Percentiles rank a stretch among this genome's conserved stretches.
These are phyloP conservation scores for Pholiota molesta DNA, from an alignment of 768 basidiomycete genomes.

Conservation along the genomic window DNA sequence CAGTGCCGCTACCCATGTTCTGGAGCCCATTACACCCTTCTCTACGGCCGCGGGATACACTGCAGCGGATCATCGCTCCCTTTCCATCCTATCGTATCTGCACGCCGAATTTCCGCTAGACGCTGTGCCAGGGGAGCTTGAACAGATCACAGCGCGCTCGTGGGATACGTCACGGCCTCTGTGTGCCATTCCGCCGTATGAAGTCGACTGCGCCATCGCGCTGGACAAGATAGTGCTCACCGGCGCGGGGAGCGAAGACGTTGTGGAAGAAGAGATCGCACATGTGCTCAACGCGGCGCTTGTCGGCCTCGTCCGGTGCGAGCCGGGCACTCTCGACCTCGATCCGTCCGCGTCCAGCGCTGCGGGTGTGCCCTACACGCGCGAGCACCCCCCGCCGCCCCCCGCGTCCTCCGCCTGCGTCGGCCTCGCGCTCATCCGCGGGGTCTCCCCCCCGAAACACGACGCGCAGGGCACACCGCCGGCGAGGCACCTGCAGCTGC, in stretches of 20 bases:
- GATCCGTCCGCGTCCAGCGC: constrained; percentile 10
- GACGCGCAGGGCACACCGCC: constrained; percentile 23
- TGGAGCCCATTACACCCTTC: constrained; percentile 49
- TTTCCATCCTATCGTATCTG: constrained; percentile 80
- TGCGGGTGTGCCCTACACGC: constrained; percentile 59
- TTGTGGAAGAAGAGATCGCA: constrained; percentile 67
- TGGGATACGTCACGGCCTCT: constrained; percentile 79
- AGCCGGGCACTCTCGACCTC: constrained; percentile 42
- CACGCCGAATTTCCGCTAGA: constrained; percentile 48
- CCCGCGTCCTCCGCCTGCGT: constrained; percentile 65
- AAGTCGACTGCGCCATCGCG: constrained; percentile 58
- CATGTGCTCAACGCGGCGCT: constrained; percentile 80
- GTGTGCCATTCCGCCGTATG: constrained; percentile 70
- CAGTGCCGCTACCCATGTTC: constrained; percentile 37
- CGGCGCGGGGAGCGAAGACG: constrained; percentile 80
- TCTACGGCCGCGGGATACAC: constrained; percentile 46
- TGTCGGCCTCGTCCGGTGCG: constrained; percentile 70
- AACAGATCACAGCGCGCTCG: constrained; percentile 38
- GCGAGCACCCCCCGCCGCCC: constrained; percentile 53
- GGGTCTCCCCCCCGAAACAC: constrained; percentile 31
- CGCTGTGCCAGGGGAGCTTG: constrained; percentile 18
- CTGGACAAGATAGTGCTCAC: constrained; percentile 68
- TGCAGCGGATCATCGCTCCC: constrained; percentile 70
- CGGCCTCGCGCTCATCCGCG: constrained; percentile 80
- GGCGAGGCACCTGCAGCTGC: constrained; percentile 59